Conservation (phyloP, 352 stramenopile genomes). For the Globisporangium ultimum region DNA sequence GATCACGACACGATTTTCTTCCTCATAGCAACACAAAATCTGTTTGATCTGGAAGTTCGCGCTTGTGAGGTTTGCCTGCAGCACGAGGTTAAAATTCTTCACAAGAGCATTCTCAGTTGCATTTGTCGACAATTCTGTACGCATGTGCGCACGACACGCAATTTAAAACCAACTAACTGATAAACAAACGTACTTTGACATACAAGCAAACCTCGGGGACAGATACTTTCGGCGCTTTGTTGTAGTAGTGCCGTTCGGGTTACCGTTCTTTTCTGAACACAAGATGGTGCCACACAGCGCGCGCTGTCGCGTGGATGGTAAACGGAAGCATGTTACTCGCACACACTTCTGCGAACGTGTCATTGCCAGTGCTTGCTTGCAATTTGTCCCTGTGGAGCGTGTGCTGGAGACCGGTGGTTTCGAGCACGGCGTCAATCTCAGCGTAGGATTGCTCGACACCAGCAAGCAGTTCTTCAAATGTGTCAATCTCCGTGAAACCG, state of each 20-base stretch:
- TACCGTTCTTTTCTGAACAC: slow-evolving; percentile 2
- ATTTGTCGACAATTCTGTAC: not conserved
- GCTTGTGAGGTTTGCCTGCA: slow-evolving; percentile 37
- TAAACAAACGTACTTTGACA: not conserved
- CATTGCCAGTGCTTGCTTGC: not conserved
- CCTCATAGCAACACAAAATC: slow-evolving; percentile 43
- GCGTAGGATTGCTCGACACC: slow-evolving; percentile 8
- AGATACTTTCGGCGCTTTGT: not conserved
- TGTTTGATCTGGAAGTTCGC: slow-evolving; percentile 51
- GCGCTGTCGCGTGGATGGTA: slow-evolving; percentile 2
- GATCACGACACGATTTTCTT: slow-evolving; percentile 44
- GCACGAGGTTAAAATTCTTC: slow-evolving; percentile 56
- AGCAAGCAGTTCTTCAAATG: not conserved
- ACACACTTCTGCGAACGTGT: slow-evolving; percentile 12
- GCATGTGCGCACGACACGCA: not conserved
- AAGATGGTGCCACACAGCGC: slow-evolving; percentile 13
- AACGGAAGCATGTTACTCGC: slow-evolving; percentile 13
- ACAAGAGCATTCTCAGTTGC: slow-evolving; percentile 44
- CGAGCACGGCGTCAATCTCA: slow-evolving; percentile 7
- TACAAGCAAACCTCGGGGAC: slow-evolving; percentile 1
- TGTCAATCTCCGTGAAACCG: not conserved
- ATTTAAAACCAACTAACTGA: not conserved
- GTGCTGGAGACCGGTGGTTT: not conserved
- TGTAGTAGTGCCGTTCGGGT: slow-evolving; percentile 6
- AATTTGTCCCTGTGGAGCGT: not conserved